Evolutionary conservation across 2,329 filamentous ascomycete species (phyloP).

Genomic region (Scleromitrula shiraiana): DNA sequence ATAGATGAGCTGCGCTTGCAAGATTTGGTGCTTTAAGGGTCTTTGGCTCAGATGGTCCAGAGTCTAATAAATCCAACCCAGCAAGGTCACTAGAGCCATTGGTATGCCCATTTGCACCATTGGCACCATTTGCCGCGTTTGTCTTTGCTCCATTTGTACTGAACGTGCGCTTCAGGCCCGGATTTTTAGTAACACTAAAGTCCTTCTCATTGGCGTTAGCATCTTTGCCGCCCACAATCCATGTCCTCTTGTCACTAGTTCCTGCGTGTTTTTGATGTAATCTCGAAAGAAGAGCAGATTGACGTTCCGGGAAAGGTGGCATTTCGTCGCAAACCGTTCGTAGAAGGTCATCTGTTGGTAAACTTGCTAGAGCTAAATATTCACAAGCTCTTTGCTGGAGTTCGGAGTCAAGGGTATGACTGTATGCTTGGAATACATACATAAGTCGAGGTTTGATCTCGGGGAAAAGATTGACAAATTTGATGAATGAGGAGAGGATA

Average conservation of each 20-base stretch:
- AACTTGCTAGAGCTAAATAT: conserved; percentile 76
- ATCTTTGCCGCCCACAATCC: conserved; percentile 95
- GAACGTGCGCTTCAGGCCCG: conserved; percentile 79
- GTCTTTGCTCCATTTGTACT: conserved; percentile 43
- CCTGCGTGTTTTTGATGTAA: conserved; percentile 91
- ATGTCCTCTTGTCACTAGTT: conserved; percentile 90
- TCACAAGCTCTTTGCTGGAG: conserved; percentile 95
- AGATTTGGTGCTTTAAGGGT: conserved; percentile 67
- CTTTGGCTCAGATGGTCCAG: conserved; percentile 49
- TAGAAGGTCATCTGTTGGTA: conserved; percentile 83
- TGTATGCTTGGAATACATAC: conserved; percentile 84
- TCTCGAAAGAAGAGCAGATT: conserved; percentile 83
- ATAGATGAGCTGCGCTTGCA: conserved; percentile 84
- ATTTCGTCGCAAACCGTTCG: conserved; percentile 96
- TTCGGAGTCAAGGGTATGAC: conserved; percentile 89
- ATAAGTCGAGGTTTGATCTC: conserved; percentile 96
- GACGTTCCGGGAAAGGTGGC: conserved; percentile 93
- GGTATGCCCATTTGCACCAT: conserved; percentile 43
- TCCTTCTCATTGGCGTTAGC: conserved; percentile 78
- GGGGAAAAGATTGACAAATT: conserved; percentile 96
- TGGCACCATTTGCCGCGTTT: conserved; percentile 38
- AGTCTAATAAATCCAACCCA: conserved; percentile 69
- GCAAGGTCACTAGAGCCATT: conserved; percentile 53
- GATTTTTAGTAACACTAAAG: conserved; percentile 70
- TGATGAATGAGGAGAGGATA: conserved; percentile 91